A percentile compares a stretch with the other conserved stretches of the same genome.
Conservation (phyloP, 768 basidiomycete species). For the Leccinum subtestaceum region DNA sequence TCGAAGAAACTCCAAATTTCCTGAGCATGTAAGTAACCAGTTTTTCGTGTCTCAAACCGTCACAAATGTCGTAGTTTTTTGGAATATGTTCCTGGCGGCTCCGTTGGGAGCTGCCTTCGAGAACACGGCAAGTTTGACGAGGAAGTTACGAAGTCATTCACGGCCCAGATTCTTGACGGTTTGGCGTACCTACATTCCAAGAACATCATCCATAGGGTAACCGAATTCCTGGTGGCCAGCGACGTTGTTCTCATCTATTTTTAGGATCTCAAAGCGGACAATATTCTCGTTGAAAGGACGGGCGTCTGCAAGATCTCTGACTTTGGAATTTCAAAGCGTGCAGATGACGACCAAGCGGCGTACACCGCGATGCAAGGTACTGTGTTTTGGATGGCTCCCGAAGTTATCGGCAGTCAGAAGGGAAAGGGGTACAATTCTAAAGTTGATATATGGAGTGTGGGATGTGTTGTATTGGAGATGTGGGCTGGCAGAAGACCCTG, state of each 20-base stretch:
- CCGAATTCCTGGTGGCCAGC: conserved; percentile 23
- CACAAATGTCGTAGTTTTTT: conserved; percentile 65
- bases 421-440: conserved; percentile 90
- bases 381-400: conserved; percentile 99
- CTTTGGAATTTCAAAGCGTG: conserved; percentile 97
- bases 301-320: conserved; percentile 98
- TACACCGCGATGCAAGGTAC: conserved; percentile 96
- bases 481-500: conserved; percentile 96
- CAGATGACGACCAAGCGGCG: conserved; percentile 79
- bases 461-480: conserved; percentile 99
- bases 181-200: conserved; percentile 90
- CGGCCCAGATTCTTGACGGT: conserved; percentile 85
- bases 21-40: conserved; percentile 78
- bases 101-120: conserved; percentile 84
- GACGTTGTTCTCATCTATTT: conserved; percentile 7
- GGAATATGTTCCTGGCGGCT: conserved; percentile 98
- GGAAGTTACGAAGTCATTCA: conserved; percentile 89
- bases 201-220: conserved; percentile 88
- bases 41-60: background rate
- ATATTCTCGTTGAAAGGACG: conserved; percentile 90
- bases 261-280: conserved; percentile 96
- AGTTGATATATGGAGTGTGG: conserved; percentile 98
- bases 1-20: conserved; percentile 84
- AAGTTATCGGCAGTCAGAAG: conserved; percentile 83
- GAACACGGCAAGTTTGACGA: conserved; percentile 94